Evolutionary conservation across 2,329 filamentous ascomycete genomes (phyloP), one percentile per base, ranked within the genome.

Genomic region (Cladosporium sp.): DNA sequence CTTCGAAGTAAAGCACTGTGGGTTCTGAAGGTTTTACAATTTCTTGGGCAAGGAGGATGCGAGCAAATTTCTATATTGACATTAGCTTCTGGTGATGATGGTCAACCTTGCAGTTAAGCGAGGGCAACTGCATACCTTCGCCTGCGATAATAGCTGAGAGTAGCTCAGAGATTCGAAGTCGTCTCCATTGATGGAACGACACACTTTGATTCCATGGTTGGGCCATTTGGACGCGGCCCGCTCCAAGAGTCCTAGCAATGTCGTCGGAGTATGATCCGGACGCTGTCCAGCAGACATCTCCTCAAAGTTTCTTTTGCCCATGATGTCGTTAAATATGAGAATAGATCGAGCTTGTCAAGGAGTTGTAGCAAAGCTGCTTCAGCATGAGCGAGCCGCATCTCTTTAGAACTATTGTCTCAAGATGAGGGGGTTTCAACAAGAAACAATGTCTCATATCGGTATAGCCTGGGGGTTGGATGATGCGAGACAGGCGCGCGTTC

Each of bases 1-100:
- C 69, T 23, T 78, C 70, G 37, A 80, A 77, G 65, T 80, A 76
- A 1, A 76, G 68, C 23, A 70, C 61, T 14, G 31, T 26, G n/a
- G 31, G 55, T 18, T 57, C 55, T 33, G 29, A 33, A 37, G 55
- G 61, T 16, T 29, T 26, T 16, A 53, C 33, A 37, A 50, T 29
- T 26, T 40, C 28, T 12, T 37, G 31, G 4, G 55, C 33, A 37
- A 57, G 55, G 29, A 57, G 55, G 7, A 26, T 6, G n/a, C 55
- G 55, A 16, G 55, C 28, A 23, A 31, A 21, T 57, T 8, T 35
- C 55, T 57, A 33, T 4, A 10, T n/a, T 3, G 11, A 10, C 6
- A 12, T 57, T 26, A 57, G 33, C 21, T 11, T n/a, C 18, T 37
- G 31, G n/a, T n/a, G 10, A 3, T n/a, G n/a, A 46, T 3, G 40